Conservation (phyloP, 345 rosid genomes). For the Rhodomyrtus tomentosa region DNA sequence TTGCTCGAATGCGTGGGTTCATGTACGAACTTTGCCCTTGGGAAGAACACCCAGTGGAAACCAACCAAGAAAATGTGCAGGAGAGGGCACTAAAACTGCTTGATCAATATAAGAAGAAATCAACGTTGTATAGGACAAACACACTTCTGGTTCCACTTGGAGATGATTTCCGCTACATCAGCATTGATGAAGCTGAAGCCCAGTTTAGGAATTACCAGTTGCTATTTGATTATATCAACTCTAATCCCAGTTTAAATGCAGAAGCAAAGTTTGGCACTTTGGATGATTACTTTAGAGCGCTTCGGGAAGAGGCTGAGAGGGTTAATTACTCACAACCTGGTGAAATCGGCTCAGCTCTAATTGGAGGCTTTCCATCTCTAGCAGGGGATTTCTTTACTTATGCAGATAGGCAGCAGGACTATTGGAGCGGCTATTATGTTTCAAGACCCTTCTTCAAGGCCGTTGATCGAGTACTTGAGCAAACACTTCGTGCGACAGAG, state of each 20-base stretch:
- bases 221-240: slow-evolving; percentile 86
- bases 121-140: slow-evolving; percentile 72
- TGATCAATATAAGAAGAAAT: slow-evolving; percentile 96
- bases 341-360: slow-evolving; percentile 67
- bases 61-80: slow-evolving; percentile 64
- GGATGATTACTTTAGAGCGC: slow-evolving; percentile 73
- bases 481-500: slow-evolving; percentile 83
- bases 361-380: slow-evolving; percentile 90
- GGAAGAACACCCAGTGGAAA: slow-evolving; percentile 68
- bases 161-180: slow-evolving; percentile 89
- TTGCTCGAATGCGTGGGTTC: slow-evolving; percentile 59
- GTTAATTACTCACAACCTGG: slow-evolving; percentile 70
- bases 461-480: slow-evolving; percentile 91
- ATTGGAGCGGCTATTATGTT: slow-evolving; percentile 99
- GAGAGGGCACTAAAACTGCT: slow-evolving; percentile 75
- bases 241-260: slow-evolving; percentile 71
- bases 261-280: slow-evolving; percentile 89
- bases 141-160: slow-evolving; percentile 96
- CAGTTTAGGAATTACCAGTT: slow-evolving; percentile 89
- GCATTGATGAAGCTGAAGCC: slow-evolving; percentile 78
- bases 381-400: slow-evolving; percentile 98
- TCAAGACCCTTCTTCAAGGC: slow-evolving; percentile 99
- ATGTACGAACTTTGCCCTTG: slow-evolving; percentile 79
- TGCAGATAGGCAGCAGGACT: slow-evolving; percentile 85
- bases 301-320: slow-evolving; percentile 81